A percentile compares a stretch with the other conserved stretches of the same genome.
phyloP scores from a whole-genome alignment of 495 filamentous ascomycete species.

The Pyrenopolyporus hunteri region DNA sequence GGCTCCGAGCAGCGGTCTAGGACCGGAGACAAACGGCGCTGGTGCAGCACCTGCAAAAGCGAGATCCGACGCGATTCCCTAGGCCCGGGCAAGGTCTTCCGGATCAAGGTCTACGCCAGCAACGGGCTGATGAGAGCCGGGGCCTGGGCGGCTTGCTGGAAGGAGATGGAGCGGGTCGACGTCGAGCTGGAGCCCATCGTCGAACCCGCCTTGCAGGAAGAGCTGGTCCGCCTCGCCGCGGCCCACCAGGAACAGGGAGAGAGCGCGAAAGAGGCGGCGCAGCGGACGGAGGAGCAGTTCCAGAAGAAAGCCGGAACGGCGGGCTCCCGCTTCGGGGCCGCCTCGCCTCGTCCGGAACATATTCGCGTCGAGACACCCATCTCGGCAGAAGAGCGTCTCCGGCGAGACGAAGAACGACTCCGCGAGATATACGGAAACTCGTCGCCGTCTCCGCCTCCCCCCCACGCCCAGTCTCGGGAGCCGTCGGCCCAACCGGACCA shows the following conservation, averaged over 20 bases:
- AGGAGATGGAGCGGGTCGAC: conserved; percentile 96
- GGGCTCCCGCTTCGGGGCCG: conserved; percentile 7
- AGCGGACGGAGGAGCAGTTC: conserved; percentile 32
- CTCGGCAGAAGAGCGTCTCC: conserved; percentile 38
- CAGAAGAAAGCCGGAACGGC: conserved; percentile 1
- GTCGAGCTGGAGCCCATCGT: conserved; percentile 79
- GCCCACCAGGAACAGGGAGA: conserved; percentile 41
- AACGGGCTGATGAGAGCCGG: conserved; percentile 92
- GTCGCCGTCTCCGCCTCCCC: conserved; percentile 34
- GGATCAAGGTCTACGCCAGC: conserved; percentile 87
- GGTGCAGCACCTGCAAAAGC: conserved; percentile 64
- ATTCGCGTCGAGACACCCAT: conserved; percentile 21
- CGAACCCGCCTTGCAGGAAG: conserved; percentile 47
- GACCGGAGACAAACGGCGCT: conserved; percentile 53
- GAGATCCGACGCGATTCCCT: conserved; percentile 58
- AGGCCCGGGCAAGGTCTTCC: conserved; percentile 66
- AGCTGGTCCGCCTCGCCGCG: conserved; percentile 53
- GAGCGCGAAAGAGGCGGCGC: conserved; percentile 39
- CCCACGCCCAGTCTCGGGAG: conserved; percentile 10
- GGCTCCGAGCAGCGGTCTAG: conserved; percentile 41
- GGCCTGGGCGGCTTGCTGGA: conserved; percentile 93
- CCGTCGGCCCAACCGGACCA: conserved; percentile 32
- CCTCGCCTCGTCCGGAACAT: conserved; percentile 15
- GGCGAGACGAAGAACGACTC: conserved; percentile 56
- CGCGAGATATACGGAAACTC: conserved; percentile 60